phyloP scores from a whole-genome alignment of 2,329 filamentous ascomycete genomes.

The Elsinoe arachidis region DNA sequence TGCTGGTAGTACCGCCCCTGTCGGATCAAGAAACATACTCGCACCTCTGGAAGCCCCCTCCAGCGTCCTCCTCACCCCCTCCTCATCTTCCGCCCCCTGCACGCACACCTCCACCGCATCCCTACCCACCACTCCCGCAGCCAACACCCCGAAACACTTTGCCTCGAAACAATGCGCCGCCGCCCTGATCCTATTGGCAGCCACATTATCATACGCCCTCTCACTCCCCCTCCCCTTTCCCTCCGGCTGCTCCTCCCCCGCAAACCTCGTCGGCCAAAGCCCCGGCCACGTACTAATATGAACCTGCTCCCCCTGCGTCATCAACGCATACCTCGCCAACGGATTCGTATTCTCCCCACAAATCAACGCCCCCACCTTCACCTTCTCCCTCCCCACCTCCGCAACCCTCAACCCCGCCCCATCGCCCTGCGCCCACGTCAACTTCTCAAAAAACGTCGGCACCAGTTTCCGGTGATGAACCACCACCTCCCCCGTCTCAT shows the following conservation, averaged over 20 bases:
- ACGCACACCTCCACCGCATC: conserved; percentile 30
- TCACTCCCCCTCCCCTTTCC: conserved; percentile 7
- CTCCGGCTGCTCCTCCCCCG: background rate
- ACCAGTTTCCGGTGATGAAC: conserved; percentile 48
- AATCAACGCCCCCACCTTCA: conserved; percentile 43
- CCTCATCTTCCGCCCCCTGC: conserved; percentile 23
- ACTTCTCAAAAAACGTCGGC: conserved; percentile 50
- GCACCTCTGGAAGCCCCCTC: conserved; percentile 35
- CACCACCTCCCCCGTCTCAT: conserved; percentile 35
- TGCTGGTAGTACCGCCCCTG: conserved; percentile 33
- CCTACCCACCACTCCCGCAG: conserved; percentile 36
- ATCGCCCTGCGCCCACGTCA: conserved; percentile 47
- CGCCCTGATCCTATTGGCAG: conserved; percentile 44
- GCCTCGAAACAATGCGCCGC: conserved; percentile 52
- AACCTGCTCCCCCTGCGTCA: conserved; percentile 48
- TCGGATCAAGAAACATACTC: conserved; percentile 46
- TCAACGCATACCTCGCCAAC: conserved; percentile 43
- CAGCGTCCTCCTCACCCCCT: conserved; percentile 28
- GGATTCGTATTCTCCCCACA: conserved; percentile 54
- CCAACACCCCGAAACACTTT: conserved; percentile 48
- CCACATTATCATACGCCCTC: conserved; percentile 46
- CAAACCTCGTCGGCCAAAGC: conserved; percentile 41
- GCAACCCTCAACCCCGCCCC: conserved; percentile 42
- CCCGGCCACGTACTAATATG: conserved; percentile 50
- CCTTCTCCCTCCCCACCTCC: conserved; percentile 32